Percentiles rank a stretch among this genome's conserved stretches.
Evolutionary conservation across 208 protist species (phyloP).

Genomic region (Leishmania arabica): DNA sequence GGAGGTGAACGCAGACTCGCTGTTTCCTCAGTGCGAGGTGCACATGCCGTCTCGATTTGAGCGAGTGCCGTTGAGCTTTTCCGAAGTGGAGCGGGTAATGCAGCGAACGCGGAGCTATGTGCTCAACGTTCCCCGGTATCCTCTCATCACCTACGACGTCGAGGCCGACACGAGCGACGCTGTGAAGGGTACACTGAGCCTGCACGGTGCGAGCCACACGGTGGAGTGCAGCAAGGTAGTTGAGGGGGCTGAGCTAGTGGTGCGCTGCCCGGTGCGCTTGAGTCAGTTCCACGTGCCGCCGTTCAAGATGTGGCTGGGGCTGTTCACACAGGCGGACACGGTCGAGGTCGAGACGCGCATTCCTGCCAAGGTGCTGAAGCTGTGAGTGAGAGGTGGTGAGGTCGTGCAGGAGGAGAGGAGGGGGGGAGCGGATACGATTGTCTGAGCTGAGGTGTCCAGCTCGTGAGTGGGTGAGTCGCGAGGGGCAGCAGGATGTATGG

Average conservation of each 20-base stretch:
- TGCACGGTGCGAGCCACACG: slow-evolving; percentile 60
- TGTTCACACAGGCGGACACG: slow-evolving; percentile 69
- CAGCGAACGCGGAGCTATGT: slow-evolving; percentile 50
- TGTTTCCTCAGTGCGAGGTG: slow-evolving; percentile 83
- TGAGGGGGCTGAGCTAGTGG: slow-evolving; percentile 76
- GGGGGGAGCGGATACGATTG: neutral
- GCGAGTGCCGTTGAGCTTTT: slow-evolving; percentile 58
- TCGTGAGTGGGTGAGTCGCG: neutral
- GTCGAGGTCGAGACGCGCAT: slow-evolving; percentile 87
- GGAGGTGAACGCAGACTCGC: slow-evolving; percentile 74
- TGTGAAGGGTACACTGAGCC: slow-evolving; percentile 53
- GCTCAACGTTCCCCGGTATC: slow-evolving; percentile 68
- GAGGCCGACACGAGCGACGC: slow-evolving; percentile 34
- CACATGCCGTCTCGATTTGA: slow-evolving; percentile 46
- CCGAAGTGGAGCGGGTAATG: slow-evolving; percentile 63
- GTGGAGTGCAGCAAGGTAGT: slow-evolving; percentile 68
- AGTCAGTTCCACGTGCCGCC: slow-evolving; percentile 56
- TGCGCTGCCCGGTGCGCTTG: slow-evolving; percentile 78
- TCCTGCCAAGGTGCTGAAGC: slow-evolving; percentile 53
- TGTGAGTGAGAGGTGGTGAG: slow-evolving; percentile 22
- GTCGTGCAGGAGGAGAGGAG: too few relatives aligned
- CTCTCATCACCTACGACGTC: slow-evolving; percentile 68
- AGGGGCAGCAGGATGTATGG: neutral
- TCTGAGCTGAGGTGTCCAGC: neutral
- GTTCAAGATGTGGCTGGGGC: slow-evolving; percentile 63